Evolutionary conservation across 1,284 basidiomycete genomes (phyloP).

Genomic region (Ceratobasidium sp.): DNA sequence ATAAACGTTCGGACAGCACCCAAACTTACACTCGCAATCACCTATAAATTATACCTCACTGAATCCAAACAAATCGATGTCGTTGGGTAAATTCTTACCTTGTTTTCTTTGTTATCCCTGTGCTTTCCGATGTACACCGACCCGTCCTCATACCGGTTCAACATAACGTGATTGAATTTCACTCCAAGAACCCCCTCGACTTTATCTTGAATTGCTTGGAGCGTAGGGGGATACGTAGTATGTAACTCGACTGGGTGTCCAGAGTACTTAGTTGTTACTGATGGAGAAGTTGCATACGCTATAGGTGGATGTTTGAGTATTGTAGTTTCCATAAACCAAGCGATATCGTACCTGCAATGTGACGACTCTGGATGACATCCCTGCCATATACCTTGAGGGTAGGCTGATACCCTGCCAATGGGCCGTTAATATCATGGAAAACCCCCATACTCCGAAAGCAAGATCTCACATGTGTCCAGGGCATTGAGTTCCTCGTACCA

Average conservation of each 20-base stretch:
- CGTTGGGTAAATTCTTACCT: conserved; percentile 50
- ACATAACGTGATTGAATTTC: conserved; percentile 66
- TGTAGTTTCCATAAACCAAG: not conserved
- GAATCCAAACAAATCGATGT: not conserved
- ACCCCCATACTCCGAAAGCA: not conserved
- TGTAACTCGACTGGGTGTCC: conserved; percentile 61
- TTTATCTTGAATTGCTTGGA: conserved; percentile 58
- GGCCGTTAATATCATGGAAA: conserved; percentile 20
- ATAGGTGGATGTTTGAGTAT: not conserved
- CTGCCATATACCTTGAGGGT: conserved; percentile 67
- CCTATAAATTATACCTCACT: conserved; percentile 55
- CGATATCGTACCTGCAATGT: conserved; percentile 57
- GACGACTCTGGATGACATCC: conserved; percentile 62
- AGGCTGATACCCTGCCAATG: conserved; percentile 61
- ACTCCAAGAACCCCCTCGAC: conserved; percentile 60
- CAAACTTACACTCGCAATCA: conserved; percentile 65
- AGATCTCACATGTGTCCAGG: conserved; percentile 59
- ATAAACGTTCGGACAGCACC: conserved; percentile 65
- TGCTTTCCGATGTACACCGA: conserved; percentile 62
- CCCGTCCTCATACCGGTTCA: conserved; percentile 66
- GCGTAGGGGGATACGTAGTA: conserved; percentile 59
- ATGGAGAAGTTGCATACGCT: conserved; percentile 61
- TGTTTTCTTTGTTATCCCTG: conserved; percentile 58
- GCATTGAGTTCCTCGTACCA: conserved; percentile 60
- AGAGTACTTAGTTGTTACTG: conserved; percentile 61